Base-by-base conservation (phyloP, 768 basidiomycete genomes). In the Leucocoprinus sp. region DNA sequence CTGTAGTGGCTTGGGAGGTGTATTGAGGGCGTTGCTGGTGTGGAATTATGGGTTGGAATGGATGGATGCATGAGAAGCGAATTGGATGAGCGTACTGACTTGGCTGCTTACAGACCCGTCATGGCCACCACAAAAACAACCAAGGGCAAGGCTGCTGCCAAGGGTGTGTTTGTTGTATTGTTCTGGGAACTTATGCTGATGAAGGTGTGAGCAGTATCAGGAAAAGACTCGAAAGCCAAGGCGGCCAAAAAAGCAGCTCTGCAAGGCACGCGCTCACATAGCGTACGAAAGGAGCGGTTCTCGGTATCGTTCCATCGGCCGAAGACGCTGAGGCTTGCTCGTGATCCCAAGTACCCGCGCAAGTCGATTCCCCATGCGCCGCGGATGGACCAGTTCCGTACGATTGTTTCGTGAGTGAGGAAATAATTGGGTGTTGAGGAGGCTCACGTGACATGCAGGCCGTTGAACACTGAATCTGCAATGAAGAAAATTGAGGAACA, bases 401-500 rank as follows among this genome's bases (percentile, higher is more conserved):
- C 89, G 35, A 89, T 97, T 60, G 80, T 91, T 45, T 86, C 83
- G 85, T 87, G 67, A 63, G 84, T 61, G 6, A 4, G 19, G 5
- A 15, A 19, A 8, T 50, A 27, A 18, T 19, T 17, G n/a, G 53
- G 53, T 4, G 12, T 18, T 38, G 3, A n/a, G 56, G 21, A 46
- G 23, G 14, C 31, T 31, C 14, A n/a, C 37, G 26, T 18, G 39
- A 35, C 31, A 41, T 21, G 12, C 46, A 88, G 84, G 42, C 89
- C 89, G 14, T 64, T 92, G 65, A 95, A 92, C 81, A 95, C 92
- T 12, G 93, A 98, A 68, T 84, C 81, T 9, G 93, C 95, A 52
- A 97, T 98, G 95, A 95, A 97, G 80, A 96, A 99, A 80, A 99
- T 99, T 48, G 95, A 99, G 76, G 95, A 97, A 68, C 84, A 97